Evolutionary conservation across 2,329 filamentous ascomycete genomes (phyloP), one percentile per base, ranked within the genome.

Genomic region (Biscogniauxia sp.): DNA sequence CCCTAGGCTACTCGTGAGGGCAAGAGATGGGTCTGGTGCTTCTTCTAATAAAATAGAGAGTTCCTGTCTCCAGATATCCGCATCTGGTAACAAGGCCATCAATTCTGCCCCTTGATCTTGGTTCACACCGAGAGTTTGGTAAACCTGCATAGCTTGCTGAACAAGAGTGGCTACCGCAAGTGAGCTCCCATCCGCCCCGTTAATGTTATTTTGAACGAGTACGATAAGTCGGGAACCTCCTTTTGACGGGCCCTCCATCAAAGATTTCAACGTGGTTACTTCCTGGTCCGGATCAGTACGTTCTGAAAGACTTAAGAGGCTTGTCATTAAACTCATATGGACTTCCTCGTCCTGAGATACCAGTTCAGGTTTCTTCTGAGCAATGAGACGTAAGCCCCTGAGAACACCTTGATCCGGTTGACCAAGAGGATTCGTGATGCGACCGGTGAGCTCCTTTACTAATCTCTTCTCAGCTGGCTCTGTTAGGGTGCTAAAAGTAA

Each of bases 1-100:
- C 0, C 85, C 87, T 6, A 97, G 78, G 23, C 82, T 82, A 70
- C 88, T 93, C 1, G 89, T 91, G 4, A 97, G 84, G 0, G 91
- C 86, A 2, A 96, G 76, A 0, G 91, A 88, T 5, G 84, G 79
- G 62, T 85, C 84, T 2, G 87, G 82, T 1, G 77, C 68, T 1
- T 75, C 70, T 28, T 79, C 73, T 5, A 90, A 74, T 59, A 92
- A 82, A 1, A 76, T 77, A 0, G 73, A 70, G 2, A 97, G 74
- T 15, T 90, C 84, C 15, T 79, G 67, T 67, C 83, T 80, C 93
- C 93, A 97, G 9, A 84, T 76, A 1, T 82, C 76, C 0, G 79
- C 76, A 65, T 82, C 82, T 0, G 92, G 92, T 45, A 95, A 78
- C 4, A 94, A 74, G 11, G 55, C 51, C 26, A 58, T 52, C 2